Conservation (phyloP, 257 asterid species). For the Paraleonurus japonicus region DNA sequence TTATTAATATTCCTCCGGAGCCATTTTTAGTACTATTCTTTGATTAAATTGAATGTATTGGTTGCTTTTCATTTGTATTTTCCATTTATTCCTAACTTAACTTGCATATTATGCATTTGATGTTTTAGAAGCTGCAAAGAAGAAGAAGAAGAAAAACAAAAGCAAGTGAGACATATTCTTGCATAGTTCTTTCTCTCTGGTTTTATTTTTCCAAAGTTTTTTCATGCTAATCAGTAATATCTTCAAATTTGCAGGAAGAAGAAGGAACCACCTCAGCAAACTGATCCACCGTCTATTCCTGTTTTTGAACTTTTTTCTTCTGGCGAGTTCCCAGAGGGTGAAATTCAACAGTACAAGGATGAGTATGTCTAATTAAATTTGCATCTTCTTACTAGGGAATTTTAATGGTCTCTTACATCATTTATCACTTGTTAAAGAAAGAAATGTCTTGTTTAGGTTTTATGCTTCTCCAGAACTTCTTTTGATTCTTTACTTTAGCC, state of each 20-base stretch:
- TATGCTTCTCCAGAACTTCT: not conserved
- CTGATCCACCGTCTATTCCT: constrained; percentile 91
- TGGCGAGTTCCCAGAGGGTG: constrained; percentile 99
- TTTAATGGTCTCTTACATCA: not conserved
- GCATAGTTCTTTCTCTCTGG: constrained; percentile 9
- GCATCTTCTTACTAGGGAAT: not conserved
- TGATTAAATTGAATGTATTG: not conserved
- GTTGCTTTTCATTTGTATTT: not conserved
- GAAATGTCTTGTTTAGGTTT: not conserved
- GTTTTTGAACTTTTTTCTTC: constrained; percentile 75
- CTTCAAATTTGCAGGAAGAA: constrained; percentile 63
- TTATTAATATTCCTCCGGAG: not conserved
- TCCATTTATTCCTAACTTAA: constrained; percentile 23
- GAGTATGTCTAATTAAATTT: constrained; percentile 59
- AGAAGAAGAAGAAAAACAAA: constrained; percentile 93
- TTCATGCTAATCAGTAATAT: not conserved
- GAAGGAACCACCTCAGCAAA: constrained; percentile 70
- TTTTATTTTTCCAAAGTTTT: constrained; percentile 5
- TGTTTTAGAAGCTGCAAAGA: constrained; percentile 76
- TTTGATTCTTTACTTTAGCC: not conserved
- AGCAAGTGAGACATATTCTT: constrained; percentile 64
- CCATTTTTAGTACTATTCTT: constrained; percentile 1
- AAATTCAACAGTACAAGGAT: constrained; percentile 90
- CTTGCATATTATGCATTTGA: constrained; percentile 21
- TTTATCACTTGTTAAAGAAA: not conserved